These are phyloP conservation scores for Ascomycota sp. DNA, from an alignment of 2,329 filamentous ascomycete species.

Conservation along the genomic window DNA sequence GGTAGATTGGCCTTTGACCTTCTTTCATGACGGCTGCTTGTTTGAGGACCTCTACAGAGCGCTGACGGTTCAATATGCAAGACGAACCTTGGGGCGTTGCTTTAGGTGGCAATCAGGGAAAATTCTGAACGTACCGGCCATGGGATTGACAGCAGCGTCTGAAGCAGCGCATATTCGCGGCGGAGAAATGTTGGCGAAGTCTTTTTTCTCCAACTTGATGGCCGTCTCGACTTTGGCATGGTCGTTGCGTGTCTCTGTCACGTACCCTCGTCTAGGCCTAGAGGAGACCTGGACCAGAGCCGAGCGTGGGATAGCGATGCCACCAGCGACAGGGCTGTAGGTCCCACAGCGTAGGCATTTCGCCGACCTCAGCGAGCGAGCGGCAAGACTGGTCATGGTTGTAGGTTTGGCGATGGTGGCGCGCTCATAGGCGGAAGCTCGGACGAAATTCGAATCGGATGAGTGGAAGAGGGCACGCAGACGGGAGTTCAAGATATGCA, in stretches of 20 bases:
- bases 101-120: background rate
- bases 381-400: slow-evolving; percentile 43
- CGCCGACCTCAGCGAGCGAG: slow-evolving; percentile 55
- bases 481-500: slow-evolving; percentile 1
- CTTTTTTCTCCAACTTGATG: slow-evolving; percentile 70
- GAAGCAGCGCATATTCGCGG: slow-evolving; percentile 11
- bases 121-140: slow-evolving; percentile 26
- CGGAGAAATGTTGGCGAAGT: slow-evolving; percentile 40
- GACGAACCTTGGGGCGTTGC: background rate
- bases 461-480: slow-evolving; percentile 5
- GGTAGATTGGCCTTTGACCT: slow-evolving; percentile 82
- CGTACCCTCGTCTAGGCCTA: slow-evolving; percentile 43
- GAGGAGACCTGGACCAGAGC: slow-evolving; percentile 1
- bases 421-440: slow-evolving; percentile 3
- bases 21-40: slow-evolving; percentile 86
- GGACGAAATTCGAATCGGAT: no score
- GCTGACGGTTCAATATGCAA: background rate
- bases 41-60: slow-evolving; percentile 50
- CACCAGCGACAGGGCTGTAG: slow-evolving; percentile 14
- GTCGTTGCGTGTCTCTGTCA: slow-evolving; percentile 62
- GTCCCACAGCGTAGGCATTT: no score
- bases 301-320: slow-evolving; percentile 10
- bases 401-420: slow-evolving; percentile 6
- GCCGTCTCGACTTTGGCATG: slow-evolving; percentile 71
- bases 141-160: slow-evolving; percentile 54